Evolutionary conservation across 805 yeast genomes (phyloP).

Genomic region (Yamadazyma scolyti): DNA sequence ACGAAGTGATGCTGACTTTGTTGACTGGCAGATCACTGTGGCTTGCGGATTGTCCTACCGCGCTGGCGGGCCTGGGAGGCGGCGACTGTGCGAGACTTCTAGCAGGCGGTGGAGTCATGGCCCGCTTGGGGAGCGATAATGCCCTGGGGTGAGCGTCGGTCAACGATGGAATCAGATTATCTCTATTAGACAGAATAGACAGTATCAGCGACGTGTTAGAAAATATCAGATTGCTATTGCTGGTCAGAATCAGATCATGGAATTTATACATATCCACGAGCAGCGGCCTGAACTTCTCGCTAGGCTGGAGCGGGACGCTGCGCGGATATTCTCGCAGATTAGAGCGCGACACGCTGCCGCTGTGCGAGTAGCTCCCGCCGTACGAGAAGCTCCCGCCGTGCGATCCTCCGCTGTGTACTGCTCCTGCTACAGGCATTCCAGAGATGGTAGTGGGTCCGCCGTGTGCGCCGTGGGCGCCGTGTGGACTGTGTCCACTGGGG

Average conservation of each 20-base stretch:
- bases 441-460: too few relatives aligned
- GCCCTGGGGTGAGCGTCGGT: not conserved
- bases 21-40: conserved; percentile 22
- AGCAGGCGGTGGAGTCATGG: conserved; percentile 9
- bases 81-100: not conserved
- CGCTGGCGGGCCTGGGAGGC: conserved; percentile 9
- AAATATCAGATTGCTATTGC: conserved; percentile 26
- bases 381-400: too few relatives aligned
- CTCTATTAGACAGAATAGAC: conserved; percentile 22
- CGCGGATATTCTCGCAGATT: conserved; percentile 12
- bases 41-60: conserved; percentile 21
- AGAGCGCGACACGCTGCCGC: too few relatives aligned
- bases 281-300: conserved; percentile 33
- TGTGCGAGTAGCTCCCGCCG: too few relatives aligned
- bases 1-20: conserved; percentile 11
- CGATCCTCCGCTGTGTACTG: too few relatives aligned
- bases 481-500: not conserved
- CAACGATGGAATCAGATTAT: conserved; percentile 7
- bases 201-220: conserved; percentile 34
- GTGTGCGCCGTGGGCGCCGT: not conserved
- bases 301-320: conserved; percentile 11
- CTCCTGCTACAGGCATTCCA: too few relatives aligned
- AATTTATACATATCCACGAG: conserved; percentile 24
- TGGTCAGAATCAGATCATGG: conserved; percentile 14
- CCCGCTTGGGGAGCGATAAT: conserved; percentile 2